phyloP scores from a whole-genome alignment of 2,329 filamentous ascomycete genomes.

The Phialocephala subalpina region DNA sequence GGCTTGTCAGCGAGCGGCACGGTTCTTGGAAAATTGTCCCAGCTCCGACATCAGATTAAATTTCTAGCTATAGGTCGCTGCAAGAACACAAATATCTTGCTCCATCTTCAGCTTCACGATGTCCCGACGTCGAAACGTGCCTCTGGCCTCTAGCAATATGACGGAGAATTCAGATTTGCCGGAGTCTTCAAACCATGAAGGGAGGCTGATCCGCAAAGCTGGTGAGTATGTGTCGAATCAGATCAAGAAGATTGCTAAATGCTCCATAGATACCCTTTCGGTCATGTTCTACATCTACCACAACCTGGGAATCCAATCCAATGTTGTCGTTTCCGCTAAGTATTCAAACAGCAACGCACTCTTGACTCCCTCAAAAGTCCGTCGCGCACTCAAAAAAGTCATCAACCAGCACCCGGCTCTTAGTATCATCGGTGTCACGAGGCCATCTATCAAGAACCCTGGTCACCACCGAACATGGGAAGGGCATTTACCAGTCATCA shows the following conservation, averaged over 20 bases:
- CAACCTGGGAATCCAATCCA: constrained; percentile 31
- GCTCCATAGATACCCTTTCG: constrained; percentile 18
- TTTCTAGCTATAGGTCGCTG: no score
- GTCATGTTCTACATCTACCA: constrained; percentile 26
- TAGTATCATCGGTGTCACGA: constrained; percentile 20
- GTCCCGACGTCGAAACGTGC: not conserved
- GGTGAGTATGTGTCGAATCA: constrained; percentile 10
- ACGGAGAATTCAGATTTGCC: not conserved
- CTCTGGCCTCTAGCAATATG: not conserved
- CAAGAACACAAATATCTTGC: not conserved
- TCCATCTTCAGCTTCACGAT: not conserved
- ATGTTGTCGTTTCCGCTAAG: constrained; percentile 24
- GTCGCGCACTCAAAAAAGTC: constrained; percentile 21
- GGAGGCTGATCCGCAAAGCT: constrained; percentile 22
- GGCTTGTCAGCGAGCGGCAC: no score
- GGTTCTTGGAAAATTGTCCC: no score
- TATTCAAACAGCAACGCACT: constrained; percentile 18
- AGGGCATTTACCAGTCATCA: constrained; percentile 20
- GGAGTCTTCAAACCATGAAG: not conserved
- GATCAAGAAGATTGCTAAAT: not conserved
- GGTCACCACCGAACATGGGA: constrained; percentile 28
- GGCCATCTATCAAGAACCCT: constrained; percentile 20
- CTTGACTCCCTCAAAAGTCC: constrained; percentile 16
- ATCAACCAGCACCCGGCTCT: constrained; percentile 28
- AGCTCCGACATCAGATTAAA: no score